Evolutionary conservation across 2,329 filamentous ascomycete species (phyloP).

Genomic region (Trichoderma endophyticum): DNA sequence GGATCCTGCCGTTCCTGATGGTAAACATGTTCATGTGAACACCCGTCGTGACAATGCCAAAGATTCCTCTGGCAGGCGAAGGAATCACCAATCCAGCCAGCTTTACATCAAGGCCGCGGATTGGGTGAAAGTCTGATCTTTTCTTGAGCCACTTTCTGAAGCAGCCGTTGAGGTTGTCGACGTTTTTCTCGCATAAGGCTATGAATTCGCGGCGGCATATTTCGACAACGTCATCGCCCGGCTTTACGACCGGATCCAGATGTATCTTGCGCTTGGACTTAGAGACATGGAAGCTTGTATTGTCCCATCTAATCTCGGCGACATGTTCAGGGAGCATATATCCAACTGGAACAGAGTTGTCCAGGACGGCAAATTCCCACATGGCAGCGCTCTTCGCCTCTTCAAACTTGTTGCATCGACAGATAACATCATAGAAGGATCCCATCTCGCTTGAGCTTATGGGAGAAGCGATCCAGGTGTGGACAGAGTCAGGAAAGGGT

Average conservation of each 20-base stretch:
- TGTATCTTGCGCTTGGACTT: slow-evolving; percentile 22
- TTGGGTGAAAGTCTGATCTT: slow-evolving; percentile 27
- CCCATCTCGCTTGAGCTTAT: neutral
- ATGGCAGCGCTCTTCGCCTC: slow-evolving; percentile 18
- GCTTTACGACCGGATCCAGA: slow-evolving; percentile 21
- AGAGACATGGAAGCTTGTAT: slow-evolving; percentile 22
- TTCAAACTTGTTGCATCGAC: slow-evolving; percentile 29
- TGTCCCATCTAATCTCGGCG: slow-evolving; percentile 23
- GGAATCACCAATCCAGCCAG: slow-evolving; percentile 30
- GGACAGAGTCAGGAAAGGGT: neutral
- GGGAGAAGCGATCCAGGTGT: slow-evolving; percentile 9
- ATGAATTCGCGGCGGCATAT: slow-evolving; percentile 25
- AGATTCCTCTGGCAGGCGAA: slow-evolving; percentile 33
- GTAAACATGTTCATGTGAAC: slow-evolving; percentile 39
- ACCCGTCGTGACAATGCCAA: slow-evolving; percentile 37
- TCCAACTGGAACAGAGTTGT: slow-evolving; percentile 25
- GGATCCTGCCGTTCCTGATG: slow-evolving; percentile 25
- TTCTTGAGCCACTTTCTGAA: slow-evolving; percentile 28
- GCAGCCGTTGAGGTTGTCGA: slow-evolving; percentile 25
- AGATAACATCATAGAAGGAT: slow-evolving; percentile 25
- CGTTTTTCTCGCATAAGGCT: slow-evolving; percentile 28
- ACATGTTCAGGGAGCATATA: slow-evolving; percentile 27
- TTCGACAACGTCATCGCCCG: slow-evolving; percentile 19
- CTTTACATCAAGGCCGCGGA: slow-evolving; percentile 26
- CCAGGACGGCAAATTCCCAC: slow-evolving; percentile 26